Conservation (phyloP, 768 basidiomycete genomes). For the Phanerochaete carnosa region DNA sequence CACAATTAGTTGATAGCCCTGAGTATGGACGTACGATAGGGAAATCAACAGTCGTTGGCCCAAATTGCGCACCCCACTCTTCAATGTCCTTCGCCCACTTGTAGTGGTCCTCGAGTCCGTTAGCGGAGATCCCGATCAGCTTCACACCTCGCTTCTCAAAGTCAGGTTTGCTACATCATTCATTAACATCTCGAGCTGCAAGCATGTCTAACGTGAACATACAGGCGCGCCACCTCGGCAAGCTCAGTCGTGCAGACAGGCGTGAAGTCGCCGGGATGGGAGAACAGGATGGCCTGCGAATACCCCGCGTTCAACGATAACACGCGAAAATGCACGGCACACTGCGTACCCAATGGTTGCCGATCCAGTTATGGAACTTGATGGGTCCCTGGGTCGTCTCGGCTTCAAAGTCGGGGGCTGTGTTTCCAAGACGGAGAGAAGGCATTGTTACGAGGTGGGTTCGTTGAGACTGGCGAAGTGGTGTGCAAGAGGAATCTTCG, state of each 20-base stretch:
- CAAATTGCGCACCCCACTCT: conserved; percentile 66
- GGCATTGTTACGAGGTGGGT: conserved; percentile 24
- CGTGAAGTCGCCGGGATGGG: conserved; percentile 92
- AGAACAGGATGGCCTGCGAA: conserved; percentile 82
- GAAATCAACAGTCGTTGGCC: conserved; percentile 77
- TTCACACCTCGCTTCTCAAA: conserved; percentile 89
- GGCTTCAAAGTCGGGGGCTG: conserved; percentile 89
- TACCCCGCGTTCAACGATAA: not conserved
- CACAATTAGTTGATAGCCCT: not conserved
- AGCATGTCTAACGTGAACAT: not conserved
- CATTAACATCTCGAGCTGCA: not conserved
- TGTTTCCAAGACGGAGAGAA: conserved; percentile 77
- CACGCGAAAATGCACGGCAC: not conserved
- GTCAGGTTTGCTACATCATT: conserved; percentile 53
- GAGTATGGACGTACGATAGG: conserved; percentile 68
- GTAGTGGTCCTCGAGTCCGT: conserved; percentile 79
- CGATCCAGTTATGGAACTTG: conserved; percentile 93
- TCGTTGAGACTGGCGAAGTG: not conserved
- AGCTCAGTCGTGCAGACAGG: conserved; percentile 97
- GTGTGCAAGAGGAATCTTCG: not conserved
- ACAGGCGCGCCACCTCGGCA: conserved; percentile 85
- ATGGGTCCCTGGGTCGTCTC: conserved; percentile 84
- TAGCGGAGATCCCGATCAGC: conserved; percentile 91
- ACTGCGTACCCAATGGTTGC: conserved; percentile 72
- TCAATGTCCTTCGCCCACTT: conserved; percentile 90